Conservation (phyloP, 2,329 filamentous ascomycete genomes). For the Epichloe uncinata region DNA sequence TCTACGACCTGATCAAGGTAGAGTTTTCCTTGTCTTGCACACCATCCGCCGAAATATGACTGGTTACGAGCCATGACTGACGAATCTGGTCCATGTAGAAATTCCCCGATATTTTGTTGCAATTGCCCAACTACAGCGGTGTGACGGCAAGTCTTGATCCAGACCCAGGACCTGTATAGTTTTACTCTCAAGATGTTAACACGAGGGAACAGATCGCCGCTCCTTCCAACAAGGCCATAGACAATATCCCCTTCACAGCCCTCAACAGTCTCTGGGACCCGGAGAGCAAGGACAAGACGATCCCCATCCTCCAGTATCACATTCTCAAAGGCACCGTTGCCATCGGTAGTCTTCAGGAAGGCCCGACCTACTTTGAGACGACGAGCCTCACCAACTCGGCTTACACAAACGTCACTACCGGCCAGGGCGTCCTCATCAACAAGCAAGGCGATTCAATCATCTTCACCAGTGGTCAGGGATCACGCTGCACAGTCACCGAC, state of each 20-base stretch:
- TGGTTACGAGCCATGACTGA: not conserved
- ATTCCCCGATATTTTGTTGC: constrained; percentile 31
- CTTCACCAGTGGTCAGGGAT: constrained; percentile 36
- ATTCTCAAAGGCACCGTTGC: constrained; percentile 39
- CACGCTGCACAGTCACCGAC: constrained; percentile 27
- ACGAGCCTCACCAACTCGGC: constrained; percentile 28
- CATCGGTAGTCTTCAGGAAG: constrained; percentile 22
- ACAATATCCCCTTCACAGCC: constrained; percentile 37
- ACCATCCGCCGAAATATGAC: not conserved
- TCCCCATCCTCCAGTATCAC: constrained; percentile 47
- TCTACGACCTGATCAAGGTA: constrained; percentile 30
- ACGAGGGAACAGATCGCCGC: constrained; percentile 33
- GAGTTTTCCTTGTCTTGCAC: not conserved
- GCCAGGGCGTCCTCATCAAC: constrained; percentile 34
- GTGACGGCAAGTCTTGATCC: constrained; percentile 25
- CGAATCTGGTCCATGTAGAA: constrained; percentile 18
- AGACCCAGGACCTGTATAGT: too few species aligned
- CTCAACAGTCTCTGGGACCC: constrained; percentile 32
- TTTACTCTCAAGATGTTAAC: not conserved
- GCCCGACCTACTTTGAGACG: constrained; percentile 25
- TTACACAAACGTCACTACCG: constrained; percentile 36
- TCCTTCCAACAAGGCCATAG: constrained; percentile 44
- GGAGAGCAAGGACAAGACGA: constrained; percentile 29
- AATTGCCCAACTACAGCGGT: constrained; percentile 29
- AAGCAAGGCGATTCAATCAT: constrained; percentile 29